Base-by-base conservation (phyloP, 208 protist species). In the Naegleria lovaniensis region DNA sequence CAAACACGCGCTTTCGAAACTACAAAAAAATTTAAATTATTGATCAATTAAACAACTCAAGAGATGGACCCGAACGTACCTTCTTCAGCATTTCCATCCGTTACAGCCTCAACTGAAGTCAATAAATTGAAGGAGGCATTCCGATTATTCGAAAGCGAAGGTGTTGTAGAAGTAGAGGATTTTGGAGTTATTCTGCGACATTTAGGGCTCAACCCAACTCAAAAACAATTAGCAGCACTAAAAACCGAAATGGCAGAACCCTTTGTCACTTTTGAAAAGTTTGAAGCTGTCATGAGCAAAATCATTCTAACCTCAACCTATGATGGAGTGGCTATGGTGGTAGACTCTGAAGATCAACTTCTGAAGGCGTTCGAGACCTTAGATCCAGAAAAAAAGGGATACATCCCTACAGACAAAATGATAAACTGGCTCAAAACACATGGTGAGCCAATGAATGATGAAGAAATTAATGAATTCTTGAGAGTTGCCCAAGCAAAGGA, bases 391-490 rank as follows among this genome's bases (percentile, higher is more conserved):
- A 91, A 90, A 39, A 91, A 40, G 11, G 90, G 90, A 16, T 79
- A 43, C 29, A 43, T 91, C 13, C 25, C 15, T 29, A 52, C 90
- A 55, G 90, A 91, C 16, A 91, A 51, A 29, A 15, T 91, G 29
- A 41, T 89, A 0, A 33, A 89, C 11, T 79, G 89, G 25, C 76
- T 91, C 5, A 52, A 83, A 55, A 16, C n/a, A 48, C 41, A 89
- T 4, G 90, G 79, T 29, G 90, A 91, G 39, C n/a, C 38, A 41
- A 48, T 91, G n/a, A 38, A 2, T 55, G 38, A 40, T 2, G 90
- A 91, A 19, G 90, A 91, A 55, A 91, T 91, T 51, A 88, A 89
- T 39, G 90, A 91, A 51, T 89, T 91, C 41, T 15, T 88, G 7
- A 33, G 90, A n/a, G 83, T 38, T 40, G 90, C 90, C 25, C 25